Percentiles rank a stretch among this genome's conserved stretches.
Conservation (phyloP, 148 eudicot species). For the Polygonum maritimum region DNA sequence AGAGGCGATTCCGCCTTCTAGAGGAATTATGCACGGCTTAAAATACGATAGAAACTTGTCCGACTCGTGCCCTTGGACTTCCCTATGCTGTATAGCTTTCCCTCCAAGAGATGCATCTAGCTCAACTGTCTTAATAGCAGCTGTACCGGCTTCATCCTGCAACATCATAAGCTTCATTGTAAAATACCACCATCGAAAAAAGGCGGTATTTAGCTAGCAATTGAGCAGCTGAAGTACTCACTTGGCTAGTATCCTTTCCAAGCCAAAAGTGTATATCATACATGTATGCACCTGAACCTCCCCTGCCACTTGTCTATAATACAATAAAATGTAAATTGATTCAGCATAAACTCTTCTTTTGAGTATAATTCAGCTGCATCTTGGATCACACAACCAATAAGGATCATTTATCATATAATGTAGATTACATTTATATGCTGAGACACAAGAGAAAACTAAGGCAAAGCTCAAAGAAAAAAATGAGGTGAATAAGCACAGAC, state of each 20-base stretch:
- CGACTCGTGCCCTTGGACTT: slow-evolving; percentile 86
- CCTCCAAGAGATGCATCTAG: slow-evolving; percentile 93
- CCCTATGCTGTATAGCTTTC: slow-evolving; percentile 89
- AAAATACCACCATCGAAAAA: neutral
- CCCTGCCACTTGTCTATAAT: slow-evolving; percentile 75
- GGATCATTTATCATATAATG: neutral
- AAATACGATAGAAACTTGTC: slow-evolving; percentile 96
- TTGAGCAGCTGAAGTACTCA: slow-evolving; percentile 15
- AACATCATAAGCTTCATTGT: neutral
- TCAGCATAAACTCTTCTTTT: neutral
- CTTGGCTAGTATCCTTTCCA: slow-evolving; percentile 99
- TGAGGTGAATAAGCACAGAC: neutral
- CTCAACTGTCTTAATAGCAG: slow-evolving; percentile 97
- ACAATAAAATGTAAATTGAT: neutral
- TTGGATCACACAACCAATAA: neutral
- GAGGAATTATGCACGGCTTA: slow-evolving; percentile 84
- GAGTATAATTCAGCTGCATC: neutral
- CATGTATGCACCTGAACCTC: slow-evolving; percentile 89
- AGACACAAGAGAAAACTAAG: neutral
- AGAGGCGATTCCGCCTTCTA: slow-evolving; percentile 95
- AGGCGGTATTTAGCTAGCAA: neutral
- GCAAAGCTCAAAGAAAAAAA: neutral
- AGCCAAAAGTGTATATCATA: slow-evolving; percentile 98
- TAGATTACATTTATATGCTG: neutral
- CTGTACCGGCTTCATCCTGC: slow-evolving; percentile 97